phyloP scores from a whole-genome alignment of 176 grass and related monocot genomes.

The Aegilops bicornis region DNA sequence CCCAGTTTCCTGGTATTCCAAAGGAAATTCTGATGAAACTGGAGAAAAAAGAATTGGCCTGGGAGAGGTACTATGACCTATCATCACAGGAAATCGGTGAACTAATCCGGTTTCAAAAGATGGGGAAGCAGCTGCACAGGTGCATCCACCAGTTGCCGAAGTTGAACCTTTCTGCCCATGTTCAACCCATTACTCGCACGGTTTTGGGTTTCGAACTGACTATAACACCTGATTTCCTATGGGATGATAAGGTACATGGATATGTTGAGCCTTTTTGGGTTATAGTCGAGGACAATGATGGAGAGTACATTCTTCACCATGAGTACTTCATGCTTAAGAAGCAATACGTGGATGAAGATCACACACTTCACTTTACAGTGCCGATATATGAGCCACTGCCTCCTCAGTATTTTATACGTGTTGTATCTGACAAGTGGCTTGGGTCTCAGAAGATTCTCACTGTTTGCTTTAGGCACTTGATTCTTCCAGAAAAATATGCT shows the following conservation, averaged over 20 bases:
- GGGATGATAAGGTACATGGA: slow-evolving; percentile 93
- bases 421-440: slow-evolving; percentile 94
- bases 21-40: slow-evolving; percentile 97
- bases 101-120: slow-evolving; percentile 70
- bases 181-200: slow-evolving; percentile 83
- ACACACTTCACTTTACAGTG: slow-evolving; percentile 88
- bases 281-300: slow-evolving; percentile 97
- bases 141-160: slow-evolving; percentile 94
- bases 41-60: slow-evolving; percentile 92
- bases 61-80: slow-evolving; percentile 90
- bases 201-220: slow-evolving; percentile 85
- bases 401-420: slow-evolving; percentile 91
- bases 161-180: slow-evolving; percentile 87
- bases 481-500: slow-evolving; percentile 94
- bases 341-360: slow-evolving; percentile 89
- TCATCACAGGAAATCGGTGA: slow-evolving; percentile 96
- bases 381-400: slow-evolving; percentile 91
- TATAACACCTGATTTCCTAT: slow-evolving; percentile 92
- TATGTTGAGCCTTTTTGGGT: slow-evolving; percentile 97
- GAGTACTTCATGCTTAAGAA: slow-evolving; percentile 99
- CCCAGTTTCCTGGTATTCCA: slow-evolving; percentile 87
- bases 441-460: slow-evolving; percentile 94
- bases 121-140: slow-evolving; percentile 79
- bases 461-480: slow-evolving; percentile 94
- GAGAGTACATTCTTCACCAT: slow-evolving; percentile 94